These are phyloP conservation scores for Xylaria acuta DNA, from an alignment of 495 filamentous ascomycete genomes.

Conservation along the genomic window DNA sequence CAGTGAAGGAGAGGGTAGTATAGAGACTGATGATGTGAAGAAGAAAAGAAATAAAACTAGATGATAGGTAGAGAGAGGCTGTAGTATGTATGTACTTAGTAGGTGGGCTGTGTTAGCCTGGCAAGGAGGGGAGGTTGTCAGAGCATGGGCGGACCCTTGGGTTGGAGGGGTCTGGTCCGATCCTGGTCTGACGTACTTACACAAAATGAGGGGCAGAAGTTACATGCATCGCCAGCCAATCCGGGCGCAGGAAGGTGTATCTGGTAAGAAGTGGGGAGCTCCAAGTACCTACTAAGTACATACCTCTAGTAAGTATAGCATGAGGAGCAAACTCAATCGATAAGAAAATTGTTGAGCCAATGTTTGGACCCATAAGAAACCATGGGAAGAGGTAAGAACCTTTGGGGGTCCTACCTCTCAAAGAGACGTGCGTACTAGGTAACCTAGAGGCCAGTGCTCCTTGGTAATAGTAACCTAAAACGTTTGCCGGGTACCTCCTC, in stretches of 20 bases:
- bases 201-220: constrained; percentile 11
- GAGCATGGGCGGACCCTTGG: neutral
- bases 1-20: neutral
- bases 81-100: neutral
- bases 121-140: constrained; percentile 10
- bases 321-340: constrained; percentile 3
- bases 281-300: constrained; percentile 2
- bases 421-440: neutral
- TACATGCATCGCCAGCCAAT: neutral
- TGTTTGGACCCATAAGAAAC: neutral
- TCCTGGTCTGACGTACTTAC: constrained; percentile 11
- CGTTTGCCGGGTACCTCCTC: neutral
- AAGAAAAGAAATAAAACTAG: constrained; percentile 3
- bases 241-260: neutral
- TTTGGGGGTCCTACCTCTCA: neutral
- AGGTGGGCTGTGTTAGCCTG: constrained; percentile 6
- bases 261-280: neutral
- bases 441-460: neutral
- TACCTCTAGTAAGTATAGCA: neutral
- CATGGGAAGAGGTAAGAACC: constrained; percentile 3
- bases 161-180: constrained; percentile 23
- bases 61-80: constrained; percentile 23
- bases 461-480: neutral
- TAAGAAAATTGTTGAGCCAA: constrained; percentile 17
- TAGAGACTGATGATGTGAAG: constrained; percentile 10